These are phyloP conservation scores for Penicillium egyptiacum DNA, from an alignment of 495 filamentous ascomycete genomes.

Conservation along the genomic window DNA sequence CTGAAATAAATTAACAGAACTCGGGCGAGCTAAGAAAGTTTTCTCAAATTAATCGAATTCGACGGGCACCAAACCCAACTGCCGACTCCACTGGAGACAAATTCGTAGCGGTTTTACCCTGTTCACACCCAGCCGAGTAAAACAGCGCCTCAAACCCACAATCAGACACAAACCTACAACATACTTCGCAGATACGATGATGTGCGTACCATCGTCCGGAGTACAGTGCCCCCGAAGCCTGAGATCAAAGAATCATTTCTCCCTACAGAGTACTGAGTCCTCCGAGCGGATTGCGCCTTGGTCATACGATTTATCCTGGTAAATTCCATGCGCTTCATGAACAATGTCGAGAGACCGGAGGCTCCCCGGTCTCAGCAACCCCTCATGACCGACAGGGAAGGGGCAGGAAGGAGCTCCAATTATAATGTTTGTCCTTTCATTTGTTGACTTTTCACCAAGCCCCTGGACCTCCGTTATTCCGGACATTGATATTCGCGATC, in stretches of 20 bases:
- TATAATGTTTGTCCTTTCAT: background rate
- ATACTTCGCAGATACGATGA: no score
- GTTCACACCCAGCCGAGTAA: background rate
- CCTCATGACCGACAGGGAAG: background rate
- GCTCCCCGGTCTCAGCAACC: background rate
- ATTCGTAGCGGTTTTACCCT: background rate
- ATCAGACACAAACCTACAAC: background rate
- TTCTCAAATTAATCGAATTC: constrained; percentile 3
- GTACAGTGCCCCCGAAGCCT: background rate
- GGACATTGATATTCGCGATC: constrained; percentile 6
- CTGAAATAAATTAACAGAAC: constrained; percentile 7
- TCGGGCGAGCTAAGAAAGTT: background rate
- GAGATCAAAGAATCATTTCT: no score
- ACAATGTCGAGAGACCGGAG: background rate
- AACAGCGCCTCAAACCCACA: background rate
- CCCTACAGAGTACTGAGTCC: no score
- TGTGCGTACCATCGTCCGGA: background rate
- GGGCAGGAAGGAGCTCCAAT: background rate
- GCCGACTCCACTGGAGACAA: background rate
- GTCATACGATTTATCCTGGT: background rate
- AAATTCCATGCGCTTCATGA: background rate
- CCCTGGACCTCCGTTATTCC: background rate
- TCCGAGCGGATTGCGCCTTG: background rate
- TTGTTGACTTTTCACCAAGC: background rate
- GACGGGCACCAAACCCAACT: background rate